Conservation (phyloP, 2,329 filamentous ascomycete genomes). For the Ophiostoma himal-ulmi region DNA sequence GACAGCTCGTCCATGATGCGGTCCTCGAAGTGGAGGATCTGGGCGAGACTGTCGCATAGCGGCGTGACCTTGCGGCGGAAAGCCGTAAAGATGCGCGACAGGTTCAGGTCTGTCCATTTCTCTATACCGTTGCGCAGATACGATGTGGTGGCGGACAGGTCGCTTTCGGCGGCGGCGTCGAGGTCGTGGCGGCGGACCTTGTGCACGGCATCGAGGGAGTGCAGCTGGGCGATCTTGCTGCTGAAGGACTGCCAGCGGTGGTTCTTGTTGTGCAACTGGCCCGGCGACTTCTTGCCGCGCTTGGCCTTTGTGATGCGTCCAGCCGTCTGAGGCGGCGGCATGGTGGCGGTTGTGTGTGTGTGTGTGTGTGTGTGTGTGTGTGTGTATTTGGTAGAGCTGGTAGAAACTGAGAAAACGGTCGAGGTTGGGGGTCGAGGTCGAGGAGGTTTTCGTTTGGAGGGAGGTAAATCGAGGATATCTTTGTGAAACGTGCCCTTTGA, state of each 20-base stretch:
- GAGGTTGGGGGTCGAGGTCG: background rate
- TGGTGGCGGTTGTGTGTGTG: slow-evolving; percentile 29
- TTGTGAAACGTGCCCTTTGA: background rate
- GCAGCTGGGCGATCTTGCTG: slow-evolving; percentile 82
- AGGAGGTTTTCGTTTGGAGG: background rate
- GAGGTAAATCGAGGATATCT: background rate
- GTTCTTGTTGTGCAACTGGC: slow-evolving; percentile 61
- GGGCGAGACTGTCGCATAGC: slow-evolving; percentile 81
- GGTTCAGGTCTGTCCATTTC: slow-evolving; percentile 87
- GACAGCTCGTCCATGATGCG: slow-evolving; percentile 74
- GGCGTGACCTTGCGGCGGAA: slow-evolving; percentile 72
- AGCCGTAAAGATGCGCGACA: slow-evolving; percentile 70
- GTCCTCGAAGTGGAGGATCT: slow-evolving; percentile 85
- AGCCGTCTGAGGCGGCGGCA: slow-evolving; percentile 57
- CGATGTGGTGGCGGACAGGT: slow-evolving; percentile 70
- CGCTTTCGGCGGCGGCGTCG: slow-evolving; percentile 56
- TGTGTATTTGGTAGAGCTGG: background rate
- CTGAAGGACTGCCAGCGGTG: slow-evolving; percentile 91
- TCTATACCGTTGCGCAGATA: slow-evolving; percentile 78
- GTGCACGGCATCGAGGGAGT: slow-evolving; percentile 83
- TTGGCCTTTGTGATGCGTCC: slow-evolving; percentile 63
- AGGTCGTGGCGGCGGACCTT: slow-evolving; percentile 79
- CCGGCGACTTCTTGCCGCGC: slow-evolving; percentile 56
- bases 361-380: background rate
- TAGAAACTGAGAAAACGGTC: background rate